These are phyloP conservation scores for Beauveria medogensis DNA, from an alignment of 2,329 filamentous ascomycete species.

Conservation along the genomic window DNA sequence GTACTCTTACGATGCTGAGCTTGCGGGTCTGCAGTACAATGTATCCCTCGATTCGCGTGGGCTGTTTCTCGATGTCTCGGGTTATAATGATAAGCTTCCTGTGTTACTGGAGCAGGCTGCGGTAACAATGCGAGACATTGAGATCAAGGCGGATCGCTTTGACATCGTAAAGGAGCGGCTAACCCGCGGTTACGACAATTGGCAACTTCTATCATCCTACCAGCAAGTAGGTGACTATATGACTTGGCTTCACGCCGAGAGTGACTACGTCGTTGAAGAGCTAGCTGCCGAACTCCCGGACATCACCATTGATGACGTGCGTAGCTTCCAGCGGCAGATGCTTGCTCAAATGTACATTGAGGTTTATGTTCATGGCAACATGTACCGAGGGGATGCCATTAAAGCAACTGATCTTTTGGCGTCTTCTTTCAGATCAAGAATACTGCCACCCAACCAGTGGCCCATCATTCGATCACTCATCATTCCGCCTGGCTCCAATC, in stretches of 20 bases:
- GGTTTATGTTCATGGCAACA: slow-evolving; percentile 79
- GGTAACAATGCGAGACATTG: slow-evolving; percentile 72
- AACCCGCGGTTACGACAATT: slow-evolving; percentile 71
- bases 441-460: slow-evolving; percentile 71
- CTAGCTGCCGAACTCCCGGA: slow-evolving; percentile 66
- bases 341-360: slow-evolving; percentile 82
- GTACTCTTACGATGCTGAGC: slow-evolving; percentile 91
- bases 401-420: slow-evolving; percentile 79
- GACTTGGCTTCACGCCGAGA: slow-evolving; percentile 69
- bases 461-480: slow-evolving; percentile 68
- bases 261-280: slow-evolving; percentile 72
- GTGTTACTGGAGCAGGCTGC: slow-evolving; percentile 87
- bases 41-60: slow-evolving; percentile 67
- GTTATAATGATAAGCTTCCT: slow-evolving; percentile 94
- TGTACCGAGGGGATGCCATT: slow-evolving; percentile 89
- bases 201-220: slow-evolving; percentile 81
- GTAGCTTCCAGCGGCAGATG: slow-evolving; percentile 70
- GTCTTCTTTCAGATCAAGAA: slow-evolving; percentile 63
- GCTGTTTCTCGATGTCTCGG: slow-evolving; percentile 69
- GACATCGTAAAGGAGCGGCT: slow-evolving; percentile 84
- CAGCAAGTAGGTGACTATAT: slow-evolving; percentile 80
- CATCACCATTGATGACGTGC: slow-evolving; percentile 66
- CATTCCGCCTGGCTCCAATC: slow-evolving; percentile 73
- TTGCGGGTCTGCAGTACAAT: slow-evolving; percentile 79
- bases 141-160: slow-evolving; percentile 81